A percentile compares a stretch with the other conserved stretches of the same genome.
These are phyloP conservation scores for Tuber magnatum DNA, from an alignment of 495 filamentous ascomycete species.

Conservation along the genomic window DNA sequence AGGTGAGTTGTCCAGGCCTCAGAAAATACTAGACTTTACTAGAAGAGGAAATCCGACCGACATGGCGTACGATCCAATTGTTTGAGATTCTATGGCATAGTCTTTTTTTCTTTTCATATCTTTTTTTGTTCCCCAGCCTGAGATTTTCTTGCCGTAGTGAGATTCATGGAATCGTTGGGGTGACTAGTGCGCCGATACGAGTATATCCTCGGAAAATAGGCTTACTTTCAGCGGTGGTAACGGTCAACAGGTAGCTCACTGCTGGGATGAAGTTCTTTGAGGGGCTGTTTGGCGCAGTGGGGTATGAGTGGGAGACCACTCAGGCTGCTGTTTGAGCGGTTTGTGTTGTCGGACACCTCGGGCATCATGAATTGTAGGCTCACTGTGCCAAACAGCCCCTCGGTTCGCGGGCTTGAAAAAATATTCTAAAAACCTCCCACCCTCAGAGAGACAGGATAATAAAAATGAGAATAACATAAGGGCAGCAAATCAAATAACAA, in stretches of 20 bases:
- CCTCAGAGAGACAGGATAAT: too few species aligned
- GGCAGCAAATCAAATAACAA: not conserved
- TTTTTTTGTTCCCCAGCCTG: too few species aligned
- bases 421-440: not conserved
- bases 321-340: too few species aligned
- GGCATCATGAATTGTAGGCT: too few species aligned
- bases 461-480: not conserved
- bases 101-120: not conserved
- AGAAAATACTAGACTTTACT: not conserved
- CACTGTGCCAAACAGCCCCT: too few species aligned
- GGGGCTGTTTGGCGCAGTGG: too few species aligned
- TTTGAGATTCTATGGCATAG: not conserved
- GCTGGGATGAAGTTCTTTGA: not conserved
- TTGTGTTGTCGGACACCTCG: too few species aligned
- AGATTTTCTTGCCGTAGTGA: not conserved
- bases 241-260: too few species aligned
- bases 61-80: not conserved
- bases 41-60: not conserved
- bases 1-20: not conserved
- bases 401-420: not conserved
- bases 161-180: not conserved
- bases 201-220: too few species aligned
- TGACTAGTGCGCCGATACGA: too few species aligned
- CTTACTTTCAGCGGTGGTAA: too few species aligned
- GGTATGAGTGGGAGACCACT: too few species aligned